Evolutionary conservation across 179 eudicot genomes (phyloP).

Genomic region (Nepenthes alata): DNA sequence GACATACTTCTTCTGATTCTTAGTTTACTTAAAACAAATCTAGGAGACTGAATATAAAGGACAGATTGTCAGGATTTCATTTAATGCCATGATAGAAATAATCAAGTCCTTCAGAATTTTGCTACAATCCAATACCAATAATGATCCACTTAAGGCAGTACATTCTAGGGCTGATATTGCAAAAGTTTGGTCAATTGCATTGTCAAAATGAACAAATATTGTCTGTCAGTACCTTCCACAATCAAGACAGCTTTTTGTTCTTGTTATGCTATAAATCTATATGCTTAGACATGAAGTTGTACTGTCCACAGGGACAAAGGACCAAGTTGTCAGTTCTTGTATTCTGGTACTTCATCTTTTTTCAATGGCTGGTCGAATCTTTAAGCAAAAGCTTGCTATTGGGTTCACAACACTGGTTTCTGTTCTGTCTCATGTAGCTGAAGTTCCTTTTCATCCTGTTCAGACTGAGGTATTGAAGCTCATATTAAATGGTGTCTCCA

Average conservation of each 20-base stretch:
- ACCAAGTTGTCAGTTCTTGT: slow-evolving; percentile 58
- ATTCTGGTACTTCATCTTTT: slow-evolving; percentile 67
- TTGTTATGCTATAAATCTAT: not conserved
- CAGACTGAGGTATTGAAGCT: slow-evolving; percentile 73
- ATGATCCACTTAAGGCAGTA: not conserved
- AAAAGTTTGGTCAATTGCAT: too few species aligned
- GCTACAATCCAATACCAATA: not conserved
- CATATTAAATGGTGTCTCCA: slow-evolving; percentile 43
- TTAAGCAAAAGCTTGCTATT: slow-evolving; percentile 72
- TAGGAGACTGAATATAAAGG: not conserved
- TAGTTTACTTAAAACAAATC: not conserved
- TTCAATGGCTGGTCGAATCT: slow-evolving; percentile 50
- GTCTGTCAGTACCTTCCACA: too few species aligned
- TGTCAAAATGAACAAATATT: too few species aligned
- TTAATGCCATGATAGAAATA: too few species aligned
- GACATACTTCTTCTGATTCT: not conserved
- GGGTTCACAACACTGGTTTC: slow-evolving; percentile 80
- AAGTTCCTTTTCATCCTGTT: slow-evolving; percentile 78
- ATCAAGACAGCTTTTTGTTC: too few species aligned
- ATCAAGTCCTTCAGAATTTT: not conserved
- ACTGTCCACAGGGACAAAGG: slow-evolving; percentile 47
- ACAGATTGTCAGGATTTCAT: not conserved
- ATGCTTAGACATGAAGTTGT: not conserved
- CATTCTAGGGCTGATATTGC: too few species aligned
- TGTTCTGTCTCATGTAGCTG: slow-evolving; percentile 59